Evolutionary conservation across 2,329 filamentous ascomycete genomes (phyloP).

Genomic region (Tolypocladium tundrense): DNA sequence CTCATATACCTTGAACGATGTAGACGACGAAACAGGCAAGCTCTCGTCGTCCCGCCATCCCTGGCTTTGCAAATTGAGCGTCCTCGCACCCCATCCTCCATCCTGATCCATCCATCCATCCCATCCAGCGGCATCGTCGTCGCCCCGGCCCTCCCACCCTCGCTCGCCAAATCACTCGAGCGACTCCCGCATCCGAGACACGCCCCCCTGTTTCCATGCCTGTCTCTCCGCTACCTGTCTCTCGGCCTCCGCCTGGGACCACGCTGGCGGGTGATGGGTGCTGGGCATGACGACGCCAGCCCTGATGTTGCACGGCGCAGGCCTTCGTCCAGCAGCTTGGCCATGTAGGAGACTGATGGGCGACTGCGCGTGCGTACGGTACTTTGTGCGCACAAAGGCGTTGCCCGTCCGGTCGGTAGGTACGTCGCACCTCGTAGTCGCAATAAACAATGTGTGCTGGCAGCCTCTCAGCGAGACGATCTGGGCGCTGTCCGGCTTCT

Average conservation of each 20-base stretch:
- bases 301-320: not conserved
- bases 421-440: not conserved
- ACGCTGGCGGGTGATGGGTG: not conserved
- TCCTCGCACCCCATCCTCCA: not conserved
- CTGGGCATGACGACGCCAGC: not conserved
- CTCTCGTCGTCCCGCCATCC: not conserved
- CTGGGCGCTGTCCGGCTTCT: not conserved
- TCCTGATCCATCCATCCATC: not conserved
- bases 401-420: not conserved
- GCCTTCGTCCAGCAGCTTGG: not conserved
- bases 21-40: not conserved
- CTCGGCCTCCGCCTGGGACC: not conserved
- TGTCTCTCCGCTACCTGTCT: not conserved
- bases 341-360: not conserved
- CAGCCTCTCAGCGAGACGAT: conserved; percentile 1
- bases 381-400: not conserved
- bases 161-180: not conserved
- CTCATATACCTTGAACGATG: not conserved
- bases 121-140: not conserved
- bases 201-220: not conserved
- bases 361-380: not conserved
- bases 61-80: not conserved
- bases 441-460: not conserved
- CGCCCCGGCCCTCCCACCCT: not conserved
- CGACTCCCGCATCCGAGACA: not conserved